Base-by-base conservation (phyloP, 441 rosid genomes). In the Omphalea diandra region DNA sequence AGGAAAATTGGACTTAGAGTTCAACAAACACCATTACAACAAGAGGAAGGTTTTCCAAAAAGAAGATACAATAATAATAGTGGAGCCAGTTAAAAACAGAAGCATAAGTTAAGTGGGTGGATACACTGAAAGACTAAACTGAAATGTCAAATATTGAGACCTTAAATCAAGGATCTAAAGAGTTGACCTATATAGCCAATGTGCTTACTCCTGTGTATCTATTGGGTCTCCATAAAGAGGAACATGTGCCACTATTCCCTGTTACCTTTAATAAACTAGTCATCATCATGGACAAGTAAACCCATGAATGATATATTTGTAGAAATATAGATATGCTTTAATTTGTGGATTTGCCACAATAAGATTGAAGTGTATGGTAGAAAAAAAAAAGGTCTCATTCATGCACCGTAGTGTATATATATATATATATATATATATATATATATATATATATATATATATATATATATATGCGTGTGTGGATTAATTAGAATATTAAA, bases 121-220 rank as follows among this genome's bases (percentile, higher is more conserved):
- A 4, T 55, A 12, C 59, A 29, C 2, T 55, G 35, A 55, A 55
- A 12, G 35, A 29, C 2, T 55, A n/a, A 55, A 55, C 35, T 35
- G 7, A 55, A 55, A 27, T 55, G 35, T 55, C 35, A 26, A n/a
- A n/a, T 2, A 55, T 27, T 55, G 9, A 5, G 6, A 7, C 35
- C 14, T 53, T 2, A 26, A 24, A 24, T 53, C 1, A 27, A 27
- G 59, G 35, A 55, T 27, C 35, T 27, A 11, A 29, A 55, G 59
- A 55, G 36, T 55, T 55, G 59, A 55, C 59, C 35, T 27, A 29
- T 22, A 52, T 49, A 40, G 43, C 54, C 20, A 49, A 49, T 49
- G 8, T 40, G 12, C 7, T 40, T 40, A 40, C n/a, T n/a, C n/a
- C n/a, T n/a, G n/a, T n/a, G n/a, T n/a, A n/a, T n/a, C n/a, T n/a